Conservation (phyloP, 805 yeast genomes). For the Candida maesae region DNA sequence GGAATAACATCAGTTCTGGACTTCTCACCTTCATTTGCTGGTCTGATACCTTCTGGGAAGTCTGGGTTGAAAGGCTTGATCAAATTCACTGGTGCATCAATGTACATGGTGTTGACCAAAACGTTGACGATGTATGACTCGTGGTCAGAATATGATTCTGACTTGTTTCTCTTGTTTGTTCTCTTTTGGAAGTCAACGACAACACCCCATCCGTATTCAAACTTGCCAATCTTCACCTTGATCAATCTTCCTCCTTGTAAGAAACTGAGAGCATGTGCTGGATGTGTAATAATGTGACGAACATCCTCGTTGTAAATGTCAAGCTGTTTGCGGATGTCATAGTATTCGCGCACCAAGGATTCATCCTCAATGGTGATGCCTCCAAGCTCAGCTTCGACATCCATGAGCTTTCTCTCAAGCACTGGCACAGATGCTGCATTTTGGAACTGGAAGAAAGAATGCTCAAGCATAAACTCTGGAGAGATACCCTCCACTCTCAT, state of each 20-base stretch:
- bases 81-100: slow-evolving; percentile 79
- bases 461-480: slow-evolving; percentile 94
- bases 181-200: slow-evolving; percentile 77
- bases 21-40: slow-evolving; percentile 70
- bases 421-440: slow-evolving; percentile 87
- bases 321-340: slow-evolving; percentile 73
- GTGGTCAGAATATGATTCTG: slow-evolving; percentile 68
- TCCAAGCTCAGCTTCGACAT: slow-evolving; percentile 46
- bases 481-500: slow-evolving; percentile 98
- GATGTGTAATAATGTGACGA: slow-evolving; percentile 83
- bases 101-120: slow-evolving; percentile 70
- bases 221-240: slow-evolving; percentile 52
- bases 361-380: slow-evolving; percentile 68
- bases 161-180: slow-evolving; percentile 52
- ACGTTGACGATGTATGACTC: slow-evolving; percentile 88
- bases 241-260: slow-evolving; percentile 87
- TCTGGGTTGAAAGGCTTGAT: slow-evolving; percentile 73
- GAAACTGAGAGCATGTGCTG: slow-evolving; percentile 78
- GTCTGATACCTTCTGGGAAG: slow-evolving; percentile 87
- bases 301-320: slow-evolving; percentile 69
- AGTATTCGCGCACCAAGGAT: slow-evolving; percentile 69
- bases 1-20: slow-evolving; percentile 78
- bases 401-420: slow-evolving; percentile 64
- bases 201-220: slow-evolving; percentile 96
- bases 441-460: slow-evolving; percentile 93